These are phyloP conservation scores for Graphium sp. DNA, from an alignment of 2,329 filamentous ascomycete species.

Conservation along the genomic window DNA sequence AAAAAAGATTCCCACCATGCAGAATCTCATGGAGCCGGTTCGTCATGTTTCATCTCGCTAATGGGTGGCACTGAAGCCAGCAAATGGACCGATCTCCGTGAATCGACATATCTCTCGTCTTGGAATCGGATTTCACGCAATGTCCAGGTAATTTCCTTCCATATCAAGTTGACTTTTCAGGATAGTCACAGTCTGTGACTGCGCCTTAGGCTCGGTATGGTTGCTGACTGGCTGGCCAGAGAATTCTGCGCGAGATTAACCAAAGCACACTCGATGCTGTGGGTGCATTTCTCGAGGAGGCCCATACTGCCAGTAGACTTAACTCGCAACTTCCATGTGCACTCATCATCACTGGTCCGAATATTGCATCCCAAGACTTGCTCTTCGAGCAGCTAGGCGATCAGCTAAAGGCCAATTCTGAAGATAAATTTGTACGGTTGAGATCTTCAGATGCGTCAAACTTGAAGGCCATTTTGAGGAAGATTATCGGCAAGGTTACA, in stretches of 20 bases:
- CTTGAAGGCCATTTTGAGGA: constrained; percentile 55
- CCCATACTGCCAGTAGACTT: constrained; percentile 11
- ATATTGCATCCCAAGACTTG: constrained; percentile 57
- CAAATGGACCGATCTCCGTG: constrained; percentile 31
- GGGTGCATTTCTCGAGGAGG: constrained; percentile 31
- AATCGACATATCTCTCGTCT: constrained; percentile 39
- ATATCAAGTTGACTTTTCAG: too few species aligned
- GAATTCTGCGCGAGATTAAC: constrained; percentile 42
- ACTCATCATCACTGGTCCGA: constrained; percentile 63
- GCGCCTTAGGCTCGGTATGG: too few species aligned
- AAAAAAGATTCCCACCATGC: too few species aligned
- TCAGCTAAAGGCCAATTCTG: constrained; percentile 24
- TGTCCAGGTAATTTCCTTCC: constrained; percentile 27
- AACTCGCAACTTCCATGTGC: constrained; percentile 26
- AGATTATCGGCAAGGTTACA: constrained; percentile 52
- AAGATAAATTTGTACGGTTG: constrained; percentile 46
- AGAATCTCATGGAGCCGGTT: too few species aligned
- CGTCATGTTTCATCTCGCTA: constrained; percentile 29
- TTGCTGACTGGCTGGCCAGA: constrained; percentile 17
- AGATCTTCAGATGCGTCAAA: constrained; percentile 58
- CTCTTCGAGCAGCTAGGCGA: constrained; percentile 56
- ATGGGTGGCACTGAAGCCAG: constrained; percentile 35
- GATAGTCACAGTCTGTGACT: too few species aligned
- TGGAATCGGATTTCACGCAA: constrained; percentile 49
- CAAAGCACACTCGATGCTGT: constrained; percentile 42